phyloP scores from a whole-genome alignment of 441 rosid genomes.

The Eruca vesicaria region DNA sequence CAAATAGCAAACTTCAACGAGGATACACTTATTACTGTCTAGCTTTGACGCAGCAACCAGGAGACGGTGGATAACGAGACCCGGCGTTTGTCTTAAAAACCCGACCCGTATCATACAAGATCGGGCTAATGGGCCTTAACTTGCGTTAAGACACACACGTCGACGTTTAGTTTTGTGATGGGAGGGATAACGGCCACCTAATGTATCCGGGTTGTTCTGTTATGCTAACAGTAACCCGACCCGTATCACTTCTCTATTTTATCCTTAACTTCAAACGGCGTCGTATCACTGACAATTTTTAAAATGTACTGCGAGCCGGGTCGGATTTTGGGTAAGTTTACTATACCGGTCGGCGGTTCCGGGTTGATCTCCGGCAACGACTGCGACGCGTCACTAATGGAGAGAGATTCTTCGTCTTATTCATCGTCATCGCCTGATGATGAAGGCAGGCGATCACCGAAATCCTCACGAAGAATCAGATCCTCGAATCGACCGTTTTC shows the following conservation, averaged over 20 bases:
- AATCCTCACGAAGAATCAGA: too few species aligned
- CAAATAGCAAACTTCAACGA: slow-evolving; percentile 26
- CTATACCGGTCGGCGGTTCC: slow-evolving; percentile 11
- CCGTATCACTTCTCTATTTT: background rate
- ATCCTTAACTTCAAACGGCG: too few species aligned
- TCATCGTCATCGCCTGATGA: slow-evolving; percentile 44
- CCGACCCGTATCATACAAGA: slow-evolving; percentile 2
- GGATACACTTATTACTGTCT: slow-evolving; percentile 14
- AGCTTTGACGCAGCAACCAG: slow-evolving; percentile 25
- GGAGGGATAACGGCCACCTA: background rate
- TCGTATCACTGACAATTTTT: too few species aligned
- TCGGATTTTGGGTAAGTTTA: too few species aligned
- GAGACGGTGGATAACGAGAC: slow-evolving; percentile 35
- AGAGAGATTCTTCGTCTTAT: slow-evolving; percentile 41
- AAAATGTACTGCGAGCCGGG: too few species aligned
- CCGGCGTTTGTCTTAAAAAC: too few species aligned
- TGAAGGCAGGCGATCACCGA: slow-evolving; percentile 76
- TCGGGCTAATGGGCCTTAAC: slow-evolving; percentile 1
- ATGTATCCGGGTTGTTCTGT: background rate
- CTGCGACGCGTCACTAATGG: slow-evolving; percentile 37
- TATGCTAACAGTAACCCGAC: background rate
- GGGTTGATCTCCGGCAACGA: slow-evolving; percentile 27
- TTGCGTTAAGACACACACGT: background rate
- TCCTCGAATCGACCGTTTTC: too few species aligned
- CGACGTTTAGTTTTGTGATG: background rate